Evolutionary conservation across 768 basidiomycete genomes (phyloP).

Genomic region (Rossbeevera mucosa): DNA sequence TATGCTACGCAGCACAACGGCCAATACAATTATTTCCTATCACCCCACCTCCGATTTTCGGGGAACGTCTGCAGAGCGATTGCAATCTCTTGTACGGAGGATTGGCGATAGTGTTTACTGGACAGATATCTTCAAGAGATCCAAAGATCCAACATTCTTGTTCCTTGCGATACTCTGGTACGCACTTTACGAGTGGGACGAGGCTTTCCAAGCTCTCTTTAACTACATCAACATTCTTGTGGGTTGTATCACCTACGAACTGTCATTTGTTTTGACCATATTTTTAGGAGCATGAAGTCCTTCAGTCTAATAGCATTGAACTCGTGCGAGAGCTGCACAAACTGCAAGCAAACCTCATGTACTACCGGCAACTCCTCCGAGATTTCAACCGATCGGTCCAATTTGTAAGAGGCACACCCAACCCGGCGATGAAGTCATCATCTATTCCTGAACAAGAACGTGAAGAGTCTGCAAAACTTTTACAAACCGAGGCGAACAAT

Average conservation of each 20-base stretch:
- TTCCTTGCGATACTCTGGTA: conserved; percentile 50
- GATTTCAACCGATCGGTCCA: conserved; percentile 50
- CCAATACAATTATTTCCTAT: conserved; percentile 35
- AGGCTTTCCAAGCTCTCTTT: conserved; percentile 49
- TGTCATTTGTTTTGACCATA: background rate
- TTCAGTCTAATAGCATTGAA: conserved; percentile 39
- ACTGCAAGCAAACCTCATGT: conserved; percentile 50
- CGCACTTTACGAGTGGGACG: conserved; percentile 59
- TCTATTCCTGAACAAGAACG: conserved; percentile 16
- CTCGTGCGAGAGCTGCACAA: conserved; percentile 51
- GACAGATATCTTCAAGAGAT: conserved; percentile 27
- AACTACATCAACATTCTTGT: conserved; percentile 48
- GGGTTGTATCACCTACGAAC: background rate
- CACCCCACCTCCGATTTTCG: conserved; percentile 19
- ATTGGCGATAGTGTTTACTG: conserved; percentile 34
- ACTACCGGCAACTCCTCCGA: conserved; percentile 49
- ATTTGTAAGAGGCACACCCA: conserved; percentile 46
- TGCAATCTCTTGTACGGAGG: conserved; percentile 26
- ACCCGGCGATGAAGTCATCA: conserved; percentile 41
- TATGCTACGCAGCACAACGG: conserved; percentile 31
- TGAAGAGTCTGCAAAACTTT: conserved; percentile 24
- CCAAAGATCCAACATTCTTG: conserved; percentile 31
- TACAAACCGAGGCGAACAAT: conserved; percentile 40
- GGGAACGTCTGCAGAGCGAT: conserved; percentile 22
- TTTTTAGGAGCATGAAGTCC: conserved; percentile 42